A percentile compares a stretch with the other conserved stretches of the same genome.
phyloP scores from a whole-genome alignment of 2,329 filamentous ascomycete genomes.

The Rhytidhysteron rufulum region DNA sequence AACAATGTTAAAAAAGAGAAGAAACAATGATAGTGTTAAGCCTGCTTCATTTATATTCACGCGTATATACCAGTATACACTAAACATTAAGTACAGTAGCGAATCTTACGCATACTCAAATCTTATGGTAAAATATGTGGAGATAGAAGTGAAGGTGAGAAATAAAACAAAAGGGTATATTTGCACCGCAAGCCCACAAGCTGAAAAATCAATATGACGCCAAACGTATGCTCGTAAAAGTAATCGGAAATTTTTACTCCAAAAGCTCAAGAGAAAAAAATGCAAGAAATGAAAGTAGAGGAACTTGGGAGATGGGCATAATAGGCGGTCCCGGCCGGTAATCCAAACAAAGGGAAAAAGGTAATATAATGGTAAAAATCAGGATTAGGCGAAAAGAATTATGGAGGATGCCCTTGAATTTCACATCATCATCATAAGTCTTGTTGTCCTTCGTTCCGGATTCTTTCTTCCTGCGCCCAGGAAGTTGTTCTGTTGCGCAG shows the following conservation, averaged over 20 bases:
- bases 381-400: not conserved
- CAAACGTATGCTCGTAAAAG: constrained; percentile 1
- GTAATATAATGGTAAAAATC: not conserved
- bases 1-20: too few species aligned
- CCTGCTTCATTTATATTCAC: not conserved
- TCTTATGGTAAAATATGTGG: not conserved
- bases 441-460: constrained; percentile 47
- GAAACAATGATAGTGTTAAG: not conserved
- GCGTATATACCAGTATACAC: constrained; percentile 13
- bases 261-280: not conserved
- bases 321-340: not conserved
- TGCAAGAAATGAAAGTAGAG: not conserved
- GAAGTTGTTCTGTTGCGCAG: constrained; percentile 37
- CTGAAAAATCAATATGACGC: constrained; percentile 1
- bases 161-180: constrained; percentile 2
- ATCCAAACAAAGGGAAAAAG: not conserved
- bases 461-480: constrained; percentile 37
- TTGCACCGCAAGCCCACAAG: constrained; percentile 1
- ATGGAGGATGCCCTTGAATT: too few species aligned
- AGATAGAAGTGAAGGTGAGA: not conserved
- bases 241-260: not conserved
- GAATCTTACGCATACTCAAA: not conserved
- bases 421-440: constrained; percentile 50
- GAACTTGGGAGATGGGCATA: not conserved
- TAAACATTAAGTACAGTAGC: constrained; percentile 11